A percentile compares a stretch with the other conserved stretches of the same genome.
phyloP scores from a whole-genome alignment of 2,329 filamentous ascomycete genomes.

The Zelopaecilomyces penicillatus region DNA sequence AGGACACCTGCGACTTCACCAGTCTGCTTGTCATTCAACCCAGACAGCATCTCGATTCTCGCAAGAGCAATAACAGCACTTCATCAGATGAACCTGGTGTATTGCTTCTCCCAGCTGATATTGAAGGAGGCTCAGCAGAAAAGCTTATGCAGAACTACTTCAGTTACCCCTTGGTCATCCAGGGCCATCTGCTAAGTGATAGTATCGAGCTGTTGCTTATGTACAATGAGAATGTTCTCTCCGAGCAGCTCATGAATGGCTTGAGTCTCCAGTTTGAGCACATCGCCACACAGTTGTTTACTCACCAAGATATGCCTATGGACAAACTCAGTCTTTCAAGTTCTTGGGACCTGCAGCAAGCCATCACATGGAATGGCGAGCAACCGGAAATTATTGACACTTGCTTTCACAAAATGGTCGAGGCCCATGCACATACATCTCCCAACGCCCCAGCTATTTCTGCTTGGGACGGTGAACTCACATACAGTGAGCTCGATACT shows the following conservation, averaged over 20 bases:
- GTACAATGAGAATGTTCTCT: constrained; percentile 4
- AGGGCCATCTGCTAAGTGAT: not conserved
- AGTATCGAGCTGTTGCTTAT: not conserved
- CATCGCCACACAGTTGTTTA: not conserved
- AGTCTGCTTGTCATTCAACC: constrained; percentile 10
- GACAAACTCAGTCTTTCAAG: not conserved
- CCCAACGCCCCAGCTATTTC: constrained; percentile 7
- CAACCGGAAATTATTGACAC: constrained; percentile 1
- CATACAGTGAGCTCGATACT: constrained; percentile 2
- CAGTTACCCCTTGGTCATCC: constrained; percentile 5
- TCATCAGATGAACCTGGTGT: not conserved
- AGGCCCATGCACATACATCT: not conserved
- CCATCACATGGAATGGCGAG: constrained; percentile 4
- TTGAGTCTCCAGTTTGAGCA: constrained; percentile 3
- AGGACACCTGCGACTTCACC: constrained; percentile 7
- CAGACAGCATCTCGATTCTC: constrained; percentile 1
- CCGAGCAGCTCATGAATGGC: not conserved
- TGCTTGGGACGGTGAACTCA: constrained; percentile 1
- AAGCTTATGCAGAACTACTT: constrained; percentile 5
- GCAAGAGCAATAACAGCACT: not conserved
- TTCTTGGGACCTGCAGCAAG: constrained; percentile 5
- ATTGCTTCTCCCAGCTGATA: not conserved
- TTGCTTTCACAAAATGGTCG: constrained; percentile 3
- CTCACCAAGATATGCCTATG: not conserved
- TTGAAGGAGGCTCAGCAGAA: constrained; percentile 1